phyloP scores from a whole-genome alignment of 352 stramenopile genomes.

The Phytophthora tentaculata region DNA sequence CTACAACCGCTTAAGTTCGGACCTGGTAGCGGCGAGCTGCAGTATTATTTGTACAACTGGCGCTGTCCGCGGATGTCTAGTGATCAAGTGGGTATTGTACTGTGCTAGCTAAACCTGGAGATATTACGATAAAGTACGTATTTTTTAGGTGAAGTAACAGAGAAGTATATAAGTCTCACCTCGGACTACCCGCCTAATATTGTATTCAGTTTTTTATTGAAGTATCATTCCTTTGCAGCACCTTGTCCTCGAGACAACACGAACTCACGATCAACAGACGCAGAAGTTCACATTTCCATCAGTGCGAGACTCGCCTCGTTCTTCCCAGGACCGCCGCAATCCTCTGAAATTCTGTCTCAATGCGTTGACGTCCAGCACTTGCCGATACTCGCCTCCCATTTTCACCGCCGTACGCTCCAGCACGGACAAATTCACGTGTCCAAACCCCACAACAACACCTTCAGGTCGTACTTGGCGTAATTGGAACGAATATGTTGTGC shows the following conservation, averaged over 20 bases:
- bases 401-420: not conserved
- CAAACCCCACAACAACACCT: not conserved
- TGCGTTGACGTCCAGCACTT: not conserved
- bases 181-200: too few species aligned
- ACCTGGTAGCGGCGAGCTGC: constrained; percentile 63
- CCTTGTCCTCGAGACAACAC: too few species aligned
- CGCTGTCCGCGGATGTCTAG: constrained; percentile 65
- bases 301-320: not conserved
- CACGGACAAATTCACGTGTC: not conserved
- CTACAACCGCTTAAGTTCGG: constrained; percentile 67
- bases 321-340: not conserved
- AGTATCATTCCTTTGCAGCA: not conserved
- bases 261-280: too few species aligned
- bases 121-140: too few species aligned
- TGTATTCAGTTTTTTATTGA: too few species aligned
- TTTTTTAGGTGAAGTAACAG: too few species aligned
- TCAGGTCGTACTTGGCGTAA: not conserved
- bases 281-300: not conserved
- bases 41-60: constrained; percentile 87
- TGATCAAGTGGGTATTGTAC: constrained; percentile 63
- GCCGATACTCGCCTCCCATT: not conserved
- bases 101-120: constrained; percentile 43
- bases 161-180: too few species aligned
- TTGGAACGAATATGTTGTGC: not conserved
- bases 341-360: not conserved